Evolutionary conservation across 1,284 basidiomycete genomes (phyloP).

Genomic region (Rugosomyces carneus): DNA sequence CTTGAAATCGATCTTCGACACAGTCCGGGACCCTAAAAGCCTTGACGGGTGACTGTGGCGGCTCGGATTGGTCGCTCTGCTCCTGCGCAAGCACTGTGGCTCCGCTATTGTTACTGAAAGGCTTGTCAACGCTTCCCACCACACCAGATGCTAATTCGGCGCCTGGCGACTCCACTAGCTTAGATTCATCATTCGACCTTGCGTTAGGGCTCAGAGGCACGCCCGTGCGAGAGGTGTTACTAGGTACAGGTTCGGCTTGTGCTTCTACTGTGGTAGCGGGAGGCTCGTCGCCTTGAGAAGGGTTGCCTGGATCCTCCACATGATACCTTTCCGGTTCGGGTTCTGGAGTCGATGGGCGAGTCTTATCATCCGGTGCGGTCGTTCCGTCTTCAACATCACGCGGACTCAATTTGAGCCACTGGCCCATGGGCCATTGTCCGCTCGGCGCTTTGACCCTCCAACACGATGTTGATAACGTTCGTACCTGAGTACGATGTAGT

Average conservation of each 20-base stretch:
- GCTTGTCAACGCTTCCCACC: no score
- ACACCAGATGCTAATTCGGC: no score
- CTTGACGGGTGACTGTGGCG: background rate
- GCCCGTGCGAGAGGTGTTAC: background rate
- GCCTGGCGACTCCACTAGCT: no score
- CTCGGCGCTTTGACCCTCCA: no score
- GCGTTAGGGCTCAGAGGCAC: no score
- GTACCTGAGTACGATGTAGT: no score
- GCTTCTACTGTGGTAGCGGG: background rate
- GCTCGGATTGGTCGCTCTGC: background rate
- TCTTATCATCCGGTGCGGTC: background rate
- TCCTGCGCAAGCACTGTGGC: no score
- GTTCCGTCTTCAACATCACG: background rate
- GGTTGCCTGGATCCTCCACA: background rate
- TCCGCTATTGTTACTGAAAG: no score
- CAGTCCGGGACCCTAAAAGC: background rate
- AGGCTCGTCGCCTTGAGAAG: background rate
- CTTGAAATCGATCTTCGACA: background rate
- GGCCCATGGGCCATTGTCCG: no score
- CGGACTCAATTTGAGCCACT: no score
- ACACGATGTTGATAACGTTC: no score
- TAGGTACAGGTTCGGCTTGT: background rate
- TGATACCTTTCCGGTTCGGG: background rate
- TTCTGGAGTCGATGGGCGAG: background rate
- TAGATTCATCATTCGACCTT: no score